A percentile compares a stretch with the other conserved stretches of the same genome.
These are phyloP conservation scores for Pseudogymnoascus sp. DNA, from an alignment of 2,329 filamentous ascomycete species.

Conservation along the genomic window DNA sequence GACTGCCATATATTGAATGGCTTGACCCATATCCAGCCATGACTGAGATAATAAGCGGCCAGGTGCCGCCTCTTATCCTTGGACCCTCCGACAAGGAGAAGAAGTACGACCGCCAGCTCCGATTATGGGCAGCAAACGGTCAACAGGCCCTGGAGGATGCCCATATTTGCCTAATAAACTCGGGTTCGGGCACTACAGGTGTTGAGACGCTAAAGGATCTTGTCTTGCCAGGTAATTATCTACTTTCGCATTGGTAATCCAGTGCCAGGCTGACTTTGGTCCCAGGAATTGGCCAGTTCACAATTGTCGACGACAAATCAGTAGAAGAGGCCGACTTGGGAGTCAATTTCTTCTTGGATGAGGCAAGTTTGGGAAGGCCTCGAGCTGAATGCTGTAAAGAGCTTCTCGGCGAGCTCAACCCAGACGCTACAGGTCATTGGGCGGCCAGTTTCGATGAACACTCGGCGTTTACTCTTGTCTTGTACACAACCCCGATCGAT, in stretches of 20 bases:
- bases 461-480: constrained; percentile 49
- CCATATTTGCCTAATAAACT: constrained; percentile 85
- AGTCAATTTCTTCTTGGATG: constrained; percentile 93
- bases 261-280: not conserved
- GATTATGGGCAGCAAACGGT: constrained; percentile 88
- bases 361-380: constrained; percentile 65
- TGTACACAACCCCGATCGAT: constrained; percentile 53
- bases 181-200: constrained; percentile 77
- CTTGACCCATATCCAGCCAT: constrained; percentile 23
- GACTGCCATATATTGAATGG: not conserved
- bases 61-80: constrained; percentile 38
- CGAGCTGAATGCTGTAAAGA: constrained; percentile 73
- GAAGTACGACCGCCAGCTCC: constrained; percentile 91
- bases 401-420: constrained; percentile 80
- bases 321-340: constrained; percentile 83
- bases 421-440: constrained; percentile 78
- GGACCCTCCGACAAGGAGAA: constrained; percentile 56
- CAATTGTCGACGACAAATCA: constrained; percentile 71
- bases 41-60: constrained; percentile 23
- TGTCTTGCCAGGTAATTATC: constrained; percentile 66
- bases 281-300: constrained; percentile 77
- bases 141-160: constrained; percentile 86
- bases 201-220: constrained; percentile 94
- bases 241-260: not conserved
- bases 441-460: constrained; percentile 40